Evolutionary conservation across 352 stramenopile species (phyloP), one percentile per base, ranked within the genome.

Genomic region (Phytopythium kandeliae): DNA sequence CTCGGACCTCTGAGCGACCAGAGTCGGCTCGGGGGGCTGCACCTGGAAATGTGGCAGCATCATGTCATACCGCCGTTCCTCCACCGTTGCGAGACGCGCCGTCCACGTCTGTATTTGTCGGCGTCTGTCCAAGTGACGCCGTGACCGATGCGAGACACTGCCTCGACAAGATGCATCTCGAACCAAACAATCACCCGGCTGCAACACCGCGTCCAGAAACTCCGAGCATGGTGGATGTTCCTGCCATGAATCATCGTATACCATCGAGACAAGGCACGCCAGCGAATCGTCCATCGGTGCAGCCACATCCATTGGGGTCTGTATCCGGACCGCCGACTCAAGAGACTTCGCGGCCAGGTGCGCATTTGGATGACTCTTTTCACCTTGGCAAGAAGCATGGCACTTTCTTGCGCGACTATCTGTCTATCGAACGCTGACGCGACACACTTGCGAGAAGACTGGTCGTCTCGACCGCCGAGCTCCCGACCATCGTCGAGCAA

Each of bases 21-120:
- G 46, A 46, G 1, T 57, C 70, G 26, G 17, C 64, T 55, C 49
- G 60, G 49, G 44, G 13, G 4, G n/a, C 33, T 37, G 8, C 44
- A 13, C 26, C 44, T 30, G 40, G 44, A 37, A 50, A 50, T 26
- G 21, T 49, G 6, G 33, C 21, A 3, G 33, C 48, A 7, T 26
- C 48, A 21, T 54, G 8, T 31, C 48, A n/a, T 16, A 8, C 10
- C 3, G 26, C 26, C 15, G 21, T 16, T 33, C 46, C n/a, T 43
- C 21, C 30, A 26, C 34, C 22, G n/a, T 30, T 38, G 7, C 31
- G 30, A 17, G 26, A 42, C n/a, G 9, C 26, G 16, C 24, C n/a
- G 21, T n/a, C 42, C 12, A 17, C 42, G 24, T 5, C 42, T n/a
- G 19, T 10, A 28, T 7, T 45, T 31, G 0, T 26, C 22, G 42